Evolutionary conservation across 2,329 filamentous ascomycete genomes (phyloP).

Genomic region (Apiospora pterosperma): DNA sequence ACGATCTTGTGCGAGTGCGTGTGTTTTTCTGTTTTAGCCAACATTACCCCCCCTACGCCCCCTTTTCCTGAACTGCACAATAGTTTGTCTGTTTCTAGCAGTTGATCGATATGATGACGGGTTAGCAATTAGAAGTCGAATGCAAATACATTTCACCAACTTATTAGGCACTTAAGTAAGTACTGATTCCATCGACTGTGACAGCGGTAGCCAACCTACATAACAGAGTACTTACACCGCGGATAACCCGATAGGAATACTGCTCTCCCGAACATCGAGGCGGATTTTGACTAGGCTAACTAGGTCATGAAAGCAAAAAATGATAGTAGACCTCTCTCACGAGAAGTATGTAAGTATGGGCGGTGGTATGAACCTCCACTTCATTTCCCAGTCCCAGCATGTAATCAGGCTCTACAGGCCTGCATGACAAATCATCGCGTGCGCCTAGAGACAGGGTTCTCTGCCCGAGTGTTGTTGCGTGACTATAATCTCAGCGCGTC

Average conservation of each 20-base stretch:
- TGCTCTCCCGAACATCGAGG: too few relatives aligned
- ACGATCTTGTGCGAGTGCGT: too few relatives aligned
- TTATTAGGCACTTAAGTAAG: background rate
- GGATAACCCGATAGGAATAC: too few relatives aligned
- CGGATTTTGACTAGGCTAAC: too few relatives aligned
- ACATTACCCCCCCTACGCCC: too few relatives aligned
- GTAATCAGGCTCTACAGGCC: background rate
- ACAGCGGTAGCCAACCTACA: too few relatives aligned
- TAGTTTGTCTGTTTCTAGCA: background rate
- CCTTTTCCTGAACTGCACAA: background rate
- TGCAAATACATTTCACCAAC: background rate
- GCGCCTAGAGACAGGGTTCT: background rate
- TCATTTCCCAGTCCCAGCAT: background rate
- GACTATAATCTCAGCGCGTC: background rate
- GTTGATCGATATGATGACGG: background rate
- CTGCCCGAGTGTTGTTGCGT: too few relatives aligned
- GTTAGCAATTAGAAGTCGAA: background rate
- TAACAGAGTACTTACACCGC: too few relatives aligned
- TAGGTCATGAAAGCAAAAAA: background rate
- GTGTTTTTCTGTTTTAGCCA: background rate
- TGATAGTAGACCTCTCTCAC: background rate
- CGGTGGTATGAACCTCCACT: background rate
- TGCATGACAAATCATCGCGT: background rate
- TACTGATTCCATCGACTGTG: background rate
- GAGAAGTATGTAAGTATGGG: background rate